phyloP scores from a whole-genome alignment of 192 early-diverging fungal genomes.

The Entomortierella parvispora region DNA sequence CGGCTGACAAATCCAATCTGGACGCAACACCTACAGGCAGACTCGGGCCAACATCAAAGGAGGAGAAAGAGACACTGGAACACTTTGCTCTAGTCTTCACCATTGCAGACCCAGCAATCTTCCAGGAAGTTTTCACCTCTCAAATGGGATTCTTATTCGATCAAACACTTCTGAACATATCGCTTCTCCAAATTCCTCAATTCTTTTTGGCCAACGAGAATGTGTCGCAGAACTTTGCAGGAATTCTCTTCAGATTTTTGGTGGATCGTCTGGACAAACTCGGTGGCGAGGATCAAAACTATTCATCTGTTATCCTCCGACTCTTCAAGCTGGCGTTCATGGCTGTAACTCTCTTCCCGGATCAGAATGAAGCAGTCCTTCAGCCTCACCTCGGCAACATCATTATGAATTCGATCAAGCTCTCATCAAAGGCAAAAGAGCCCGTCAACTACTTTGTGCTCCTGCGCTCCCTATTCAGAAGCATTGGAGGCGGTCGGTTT shows the following conservation, averaged over 20 bases:
- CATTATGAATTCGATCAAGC: conserved; percentile 88
- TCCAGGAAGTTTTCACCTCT: conserved; percentile 95
- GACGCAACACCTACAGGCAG: conserved; percentile 50
- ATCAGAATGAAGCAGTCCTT: conserved; percentile 90
- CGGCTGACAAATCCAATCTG: conserved; percentile 24
- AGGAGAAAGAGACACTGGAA: conserved; percentile 93
- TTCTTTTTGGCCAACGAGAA: conserved; percentile 86
- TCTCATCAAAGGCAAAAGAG: conserved; percentile 83
- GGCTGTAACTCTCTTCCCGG: conserved; percentile 92
- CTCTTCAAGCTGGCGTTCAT: conserved; percentile 95
- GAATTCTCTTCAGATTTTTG: conserved; percentile 79
- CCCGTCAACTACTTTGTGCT: conserved; percentile 95
- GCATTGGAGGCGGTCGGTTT: conserved; percentile 97
- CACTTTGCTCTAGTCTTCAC: conserved; percentile 89
- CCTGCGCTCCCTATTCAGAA: conserved; percentile 90
- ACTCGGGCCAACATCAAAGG: conserved; percentile 75
- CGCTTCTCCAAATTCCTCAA: conserved; percentile 86
- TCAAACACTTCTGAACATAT: conserved; percentile 78
- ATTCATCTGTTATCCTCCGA: conserved; percentile 81
- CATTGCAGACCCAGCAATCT: conserved; percentile 84
- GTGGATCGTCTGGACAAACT: conserved; percentile 82
- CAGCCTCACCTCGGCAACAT: conserved; percentile 93
- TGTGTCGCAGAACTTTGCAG: conserved; percentile 80
- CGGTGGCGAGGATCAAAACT: conserved; percentile 71
- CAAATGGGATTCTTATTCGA: conserved; percentile 90